Conservation (phyloP, 2,329 filamentous ascomycete genomes). For the Seiridium cupressi region DNA sequence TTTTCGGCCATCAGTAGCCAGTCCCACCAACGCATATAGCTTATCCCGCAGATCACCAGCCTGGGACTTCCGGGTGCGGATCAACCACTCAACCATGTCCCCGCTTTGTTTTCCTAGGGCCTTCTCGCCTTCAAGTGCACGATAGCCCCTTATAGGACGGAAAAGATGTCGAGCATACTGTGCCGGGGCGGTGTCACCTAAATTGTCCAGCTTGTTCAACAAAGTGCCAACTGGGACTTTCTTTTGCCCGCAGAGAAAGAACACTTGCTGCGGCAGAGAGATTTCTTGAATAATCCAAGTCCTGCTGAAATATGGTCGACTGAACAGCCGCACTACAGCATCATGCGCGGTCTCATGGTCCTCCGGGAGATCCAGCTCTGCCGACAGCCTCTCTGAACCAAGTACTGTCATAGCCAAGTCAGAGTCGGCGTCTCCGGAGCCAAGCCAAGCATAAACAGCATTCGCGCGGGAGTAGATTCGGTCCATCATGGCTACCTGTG, state of each 20-base stretch:
- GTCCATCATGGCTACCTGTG: neutral
- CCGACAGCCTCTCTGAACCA: neutral
- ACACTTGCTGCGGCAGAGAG: neutral
- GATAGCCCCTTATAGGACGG: neutral
- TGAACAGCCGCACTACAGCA: neutral
- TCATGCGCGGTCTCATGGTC: neutral
- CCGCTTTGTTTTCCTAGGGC: neutral
- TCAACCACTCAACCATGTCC: neutral
- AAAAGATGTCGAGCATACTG: neutral
- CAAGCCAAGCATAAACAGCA: neutral
- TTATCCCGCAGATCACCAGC: neutral
- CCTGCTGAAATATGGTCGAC: neutral
- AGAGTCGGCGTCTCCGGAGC: neutral
- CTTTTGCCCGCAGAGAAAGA: neutral
- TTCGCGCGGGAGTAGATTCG: neutral
- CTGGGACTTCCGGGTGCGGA: neutral
- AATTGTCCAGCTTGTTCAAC: neutral
- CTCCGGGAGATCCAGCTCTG: neutral
- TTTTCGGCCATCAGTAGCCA: neutral
- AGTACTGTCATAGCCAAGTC: neutral
- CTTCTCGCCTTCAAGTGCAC: neutral
- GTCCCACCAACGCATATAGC: neutral
- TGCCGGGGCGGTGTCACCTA: neutral
- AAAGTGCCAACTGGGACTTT: neutral
- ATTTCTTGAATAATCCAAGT: neutral